Base-by-base conservation (phyloP, 2,329 filamentous ascomycete species). In the Verticillium nubilum region DNA sequence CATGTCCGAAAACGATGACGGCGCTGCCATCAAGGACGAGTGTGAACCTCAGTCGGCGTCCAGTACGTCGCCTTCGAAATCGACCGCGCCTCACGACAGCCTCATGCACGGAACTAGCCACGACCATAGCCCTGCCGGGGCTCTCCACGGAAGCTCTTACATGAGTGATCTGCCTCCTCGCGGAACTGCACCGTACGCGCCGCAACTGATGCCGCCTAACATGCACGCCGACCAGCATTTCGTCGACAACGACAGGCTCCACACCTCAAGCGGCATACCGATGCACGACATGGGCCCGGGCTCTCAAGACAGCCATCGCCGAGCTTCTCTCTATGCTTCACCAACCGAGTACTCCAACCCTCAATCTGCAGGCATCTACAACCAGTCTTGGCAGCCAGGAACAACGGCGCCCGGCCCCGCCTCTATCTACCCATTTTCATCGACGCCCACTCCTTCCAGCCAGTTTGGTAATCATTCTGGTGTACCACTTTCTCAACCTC, bases 1-100 rank as follows among this genome's bases (percentile, higher is more conserved):
- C 56, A 66, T 72, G 15, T 81, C 78, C 1, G 80, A 83, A 23
- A 78, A 76, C 25, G 82, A 84, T 5, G 72, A 76, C 19, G 73
- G 74, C 10, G 72, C 67, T 10, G 67, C 73, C 2, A 69, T 72
- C 55, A 74, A 78, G 57, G 77, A 78, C 27, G 78, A 78, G 17
- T 76, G 79, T 12, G 78, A 78, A 2, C 73, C 75, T 25, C 64
- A 65, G 4, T 63, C 71, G 5, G 72, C 71, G 2, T 69, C 75
- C 10, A 72, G 69, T 29, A 60, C 70, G 12, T 74, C 75, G 2
- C 71, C 78, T 4, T 65, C 72, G 3, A 76, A 74, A 60, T 63
- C 73, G 3, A 58, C 67, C 26, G 58, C 70, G 54, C 62, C 72
- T 9, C 73, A 75, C 54, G 63, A 69, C 5, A 37, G 26, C 3